A percentile compares a stretch with the other conserved stretches of the same genome.
Conservation (phyloP, 2,329 filamentous ascomycete species). For the Cladosporium sp. region DNA sequence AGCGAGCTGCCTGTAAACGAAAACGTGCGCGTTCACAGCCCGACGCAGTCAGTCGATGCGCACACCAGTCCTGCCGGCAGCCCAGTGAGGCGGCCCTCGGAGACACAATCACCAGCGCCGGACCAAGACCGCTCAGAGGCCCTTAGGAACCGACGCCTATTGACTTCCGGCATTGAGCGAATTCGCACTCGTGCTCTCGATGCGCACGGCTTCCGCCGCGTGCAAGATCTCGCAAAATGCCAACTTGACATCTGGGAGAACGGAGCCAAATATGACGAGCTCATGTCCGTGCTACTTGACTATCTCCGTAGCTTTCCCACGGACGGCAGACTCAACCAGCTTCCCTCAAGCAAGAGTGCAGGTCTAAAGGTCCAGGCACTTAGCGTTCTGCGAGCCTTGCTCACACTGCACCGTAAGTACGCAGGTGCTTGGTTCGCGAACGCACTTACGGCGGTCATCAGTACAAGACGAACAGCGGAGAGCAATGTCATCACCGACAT, state of each 20-base stretch:
- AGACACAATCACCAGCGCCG: conserved; percentile 18
- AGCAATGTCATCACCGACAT: conserved; percentile 69
- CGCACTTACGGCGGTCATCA: conserved; percentile 62
- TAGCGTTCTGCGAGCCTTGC: conserved; percentile 66
- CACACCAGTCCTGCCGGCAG: conserved; percentile 27
- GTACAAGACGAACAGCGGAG: conserved; percentile 62
- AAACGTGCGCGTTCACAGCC: conserved; percentile 31
- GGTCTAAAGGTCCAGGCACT: conserved; percentile 67
- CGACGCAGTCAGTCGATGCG: conserved; percentile 25
- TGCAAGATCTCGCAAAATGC: conserved; percentile 69
- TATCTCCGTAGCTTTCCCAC: conserved; percentile 55
- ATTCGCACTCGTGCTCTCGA: conserved; percentile 69
- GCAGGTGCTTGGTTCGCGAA: conserved; percentile 65
- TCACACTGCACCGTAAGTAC: conserved; percentile 60
- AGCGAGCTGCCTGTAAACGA: conserved; percentile 49
- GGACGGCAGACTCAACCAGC: conserved; percentile 39
- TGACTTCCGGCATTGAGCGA: conserved; percentile 70
- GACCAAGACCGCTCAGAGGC: conserved; percentile 38
- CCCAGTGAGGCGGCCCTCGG: conserved; percentile 18
- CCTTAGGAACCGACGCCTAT: conserved; percentile 50
- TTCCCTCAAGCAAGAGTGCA: conserved; percentile 39
- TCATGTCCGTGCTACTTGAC: conserved; percentile 64
- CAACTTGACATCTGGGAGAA: conserved; percentile 57
- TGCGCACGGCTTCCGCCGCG: conserved; percentile 72
- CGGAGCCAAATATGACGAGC: conserved; percentile 64